Base-by-base conservation (phyloP, 495 filamentous ascomycete genomes). In the Trichoderma erinaceum region DNA sequence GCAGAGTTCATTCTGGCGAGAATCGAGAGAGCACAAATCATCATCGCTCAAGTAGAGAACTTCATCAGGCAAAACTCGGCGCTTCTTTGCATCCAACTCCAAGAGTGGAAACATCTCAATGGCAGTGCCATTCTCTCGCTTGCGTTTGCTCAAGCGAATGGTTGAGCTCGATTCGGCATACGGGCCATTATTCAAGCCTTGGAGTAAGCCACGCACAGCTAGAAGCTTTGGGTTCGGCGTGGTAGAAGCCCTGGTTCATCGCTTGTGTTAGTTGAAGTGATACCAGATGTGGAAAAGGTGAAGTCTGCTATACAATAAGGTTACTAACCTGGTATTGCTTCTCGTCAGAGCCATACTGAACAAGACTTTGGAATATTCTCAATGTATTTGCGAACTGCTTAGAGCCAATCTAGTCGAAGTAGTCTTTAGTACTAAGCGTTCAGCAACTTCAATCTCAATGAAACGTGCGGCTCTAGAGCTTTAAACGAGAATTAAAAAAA, bases 11-110 rank as follows among this genome's bases (percentile, higher is more conserved):
- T 74, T 76, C 67, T 70, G 18, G 66, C 41, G 68, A 71, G 75
- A 69, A 71, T 76, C 72, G 65, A 76, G 68, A 64, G 72, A 75
- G 52, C 63, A 48, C 73, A 77, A 66, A 32, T 77, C 16, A 67
- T 69, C 67, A 21, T 66, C 29, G 27, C 41, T 66, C 29, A 21
- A n/a, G 63, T 21, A 68, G 56, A 71, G 73, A 63, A 74, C 74
- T 69, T 74, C 74, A 68, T 71, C 73, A 70, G 69, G 66, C 66
- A 76, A 65, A 64, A 73, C 68, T 70, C 74, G 74, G 71, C 73
- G 71, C 71, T 73, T 76, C 70, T 72, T 76, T 71, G 27, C 56
- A 35, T 73, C 71, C 65, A 32, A 63, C 38, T 74, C 73, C 67
- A 76, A 61, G 66, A 71, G 66, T 61, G 63, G 69, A 65, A 76